Conservation (phyloP, 2,329 filamentous ascomycete species). For the Talaromyces sp. region DNA sequence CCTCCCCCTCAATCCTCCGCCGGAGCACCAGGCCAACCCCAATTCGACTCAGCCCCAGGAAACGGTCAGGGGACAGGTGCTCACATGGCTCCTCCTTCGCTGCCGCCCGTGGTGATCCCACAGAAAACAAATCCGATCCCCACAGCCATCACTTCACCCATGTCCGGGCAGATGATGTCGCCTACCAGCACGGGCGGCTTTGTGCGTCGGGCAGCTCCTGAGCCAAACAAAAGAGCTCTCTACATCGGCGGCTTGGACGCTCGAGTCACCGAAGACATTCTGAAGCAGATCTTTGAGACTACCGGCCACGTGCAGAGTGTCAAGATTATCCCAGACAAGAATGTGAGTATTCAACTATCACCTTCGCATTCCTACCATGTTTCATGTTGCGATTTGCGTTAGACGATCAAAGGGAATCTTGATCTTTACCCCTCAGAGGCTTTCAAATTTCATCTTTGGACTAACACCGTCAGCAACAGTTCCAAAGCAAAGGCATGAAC, state of each 20-base stretch:
- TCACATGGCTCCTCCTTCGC: constrained; percentile 83
- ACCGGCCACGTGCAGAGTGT: constrained; percentile 97
- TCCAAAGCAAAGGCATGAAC: constrained; percentile 91
- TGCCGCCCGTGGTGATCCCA: constrained; percentile 79
- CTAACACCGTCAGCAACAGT: constrained; percentile 25
- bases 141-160: constrained; percentile 83
- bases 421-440: background rate
- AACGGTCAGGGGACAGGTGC: constrained; percentile 65
- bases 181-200: constrained; percentile 77
- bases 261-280: constrained; percentile 89
- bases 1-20: constrained; percentile 64
- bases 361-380: background rate
- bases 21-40: constrained; percentile 63
- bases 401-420: background rate
- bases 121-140: constrained; percentile 96
- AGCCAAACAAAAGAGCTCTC: constrained; percentile 96
- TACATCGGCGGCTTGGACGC: constrained; percentile 95
- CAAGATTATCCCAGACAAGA: constrained; percentile 99
- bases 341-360: constrained; percentile 60
- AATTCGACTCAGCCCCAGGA: constrained; percentile 67
- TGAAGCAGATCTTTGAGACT: constrained; percentile 98
- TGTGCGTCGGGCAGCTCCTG: constrained; percentile 83
- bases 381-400: background rate
- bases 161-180: constrained; percentile 76
- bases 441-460: background rate